A percentile compares a stretch with the other conserved stretches of the same genome.
These are phyloP conservation scores for Rosellinia necatrix DNA, from an alignment of 2,329 filamentous ascomycete species.

Conservation along the genomic window DNA sequence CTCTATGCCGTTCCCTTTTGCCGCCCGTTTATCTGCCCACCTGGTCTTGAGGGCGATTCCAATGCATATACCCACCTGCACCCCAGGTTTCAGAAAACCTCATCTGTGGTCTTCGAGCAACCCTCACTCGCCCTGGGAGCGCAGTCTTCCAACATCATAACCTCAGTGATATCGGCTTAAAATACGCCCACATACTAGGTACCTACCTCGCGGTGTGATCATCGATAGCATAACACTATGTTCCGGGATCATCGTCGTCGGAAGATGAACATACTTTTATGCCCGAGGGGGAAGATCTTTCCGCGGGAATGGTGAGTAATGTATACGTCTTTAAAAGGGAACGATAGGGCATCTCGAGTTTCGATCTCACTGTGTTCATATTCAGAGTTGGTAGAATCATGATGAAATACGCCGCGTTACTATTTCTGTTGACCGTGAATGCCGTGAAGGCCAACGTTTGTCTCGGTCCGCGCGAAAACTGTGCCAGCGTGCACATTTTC, in stretches of 20 bases:
- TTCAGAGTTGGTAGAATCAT: background rate
- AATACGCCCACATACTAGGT: too few relatives aligned
- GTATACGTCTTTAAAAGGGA: conserved; percentile 1
- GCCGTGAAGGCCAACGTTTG: background rate
- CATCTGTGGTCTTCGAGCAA: too few relatives aligned
- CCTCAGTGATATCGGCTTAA: too few relatives aligned
- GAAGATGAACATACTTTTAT: background rate
- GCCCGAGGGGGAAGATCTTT: too few relatives aligned
- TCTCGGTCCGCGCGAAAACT: conserved; percentile 31
- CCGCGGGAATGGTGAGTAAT: too few relatives aligned
- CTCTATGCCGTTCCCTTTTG: too few relatives aligned
- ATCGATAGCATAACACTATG: background rate
- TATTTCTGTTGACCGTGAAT: conserved; percentile 4
- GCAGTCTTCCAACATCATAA: too few relatives aligned
- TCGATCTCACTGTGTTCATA: background rate
- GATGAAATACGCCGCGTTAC: conserved; percentile 4
- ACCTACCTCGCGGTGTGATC: background rate
- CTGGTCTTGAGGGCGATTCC: too few relatives aligned
- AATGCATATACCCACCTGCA: too few relatives aligned
- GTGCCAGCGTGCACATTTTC: conserved; percentile 53
- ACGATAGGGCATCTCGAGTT: background rate
- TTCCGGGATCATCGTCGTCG: conserved; percentile 5
- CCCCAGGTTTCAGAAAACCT: too few relatives aligned
- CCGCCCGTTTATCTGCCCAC: too few relatives aligned
- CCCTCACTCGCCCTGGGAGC: too few relatives aligned